These are phyloP conservation scores for Cladophialophora carrionii DNA, from an alignment of 2,329 filamentous ascomycete species.

Conservation along the genomic window DNA sequence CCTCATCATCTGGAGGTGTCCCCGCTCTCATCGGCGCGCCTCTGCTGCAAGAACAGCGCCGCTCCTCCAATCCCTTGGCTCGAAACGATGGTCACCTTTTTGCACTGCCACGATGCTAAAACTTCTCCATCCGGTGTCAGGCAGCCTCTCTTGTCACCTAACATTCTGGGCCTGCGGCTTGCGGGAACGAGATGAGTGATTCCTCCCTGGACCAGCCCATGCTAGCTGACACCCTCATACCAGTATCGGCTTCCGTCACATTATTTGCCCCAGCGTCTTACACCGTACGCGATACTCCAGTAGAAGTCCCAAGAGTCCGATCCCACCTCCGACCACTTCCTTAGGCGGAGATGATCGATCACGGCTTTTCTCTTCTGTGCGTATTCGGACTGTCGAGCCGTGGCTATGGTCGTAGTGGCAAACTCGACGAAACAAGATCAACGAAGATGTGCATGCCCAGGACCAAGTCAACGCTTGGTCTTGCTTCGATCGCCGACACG, in stretches of 20 bases:
- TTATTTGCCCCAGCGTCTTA: conserved; percentile 13
- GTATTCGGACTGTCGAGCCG: not conserved
- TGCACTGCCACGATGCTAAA: conserved; percentile 33
- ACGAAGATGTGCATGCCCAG: conserved; percentile 4
- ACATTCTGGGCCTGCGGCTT: conserved; percentile 5
- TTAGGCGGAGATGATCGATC: conserved; percentile 3
- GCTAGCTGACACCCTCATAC: conserved; percentile 19
- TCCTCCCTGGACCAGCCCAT: conserved; percentile 1
- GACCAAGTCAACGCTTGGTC: conserved; percentile 6
- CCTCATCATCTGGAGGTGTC: conserved; percentile 15
- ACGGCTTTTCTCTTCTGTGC: not conserved
- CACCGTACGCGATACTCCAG: not conserved
- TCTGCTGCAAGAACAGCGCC: conserved; percentile 3
- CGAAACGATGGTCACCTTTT: conserved; percentile 20
- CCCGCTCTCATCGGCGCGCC: conserved; percentile 19
- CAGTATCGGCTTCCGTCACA: conserved; percentile 10
- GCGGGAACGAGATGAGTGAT: conserved; percentile 10
- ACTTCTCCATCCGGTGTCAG: conserved; percentile 18
- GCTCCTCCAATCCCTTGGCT: conserved; percentile 24
- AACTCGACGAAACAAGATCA: conserved; percentile 9
- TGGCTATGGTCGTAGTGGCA: conserved; percentile 12
- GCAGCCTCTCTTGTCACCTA: conserved; percentile 20
- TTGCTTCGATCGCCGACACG: conserved; percentile 5
- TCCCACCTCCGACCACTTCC: conserved; percentile 9
- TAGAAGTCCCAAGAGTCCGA: conserved; percentile 9